Evolutionary conservation across 768 basidiomycete species (phyloP).

Genomic region (Panellus pusillus): DNA sequence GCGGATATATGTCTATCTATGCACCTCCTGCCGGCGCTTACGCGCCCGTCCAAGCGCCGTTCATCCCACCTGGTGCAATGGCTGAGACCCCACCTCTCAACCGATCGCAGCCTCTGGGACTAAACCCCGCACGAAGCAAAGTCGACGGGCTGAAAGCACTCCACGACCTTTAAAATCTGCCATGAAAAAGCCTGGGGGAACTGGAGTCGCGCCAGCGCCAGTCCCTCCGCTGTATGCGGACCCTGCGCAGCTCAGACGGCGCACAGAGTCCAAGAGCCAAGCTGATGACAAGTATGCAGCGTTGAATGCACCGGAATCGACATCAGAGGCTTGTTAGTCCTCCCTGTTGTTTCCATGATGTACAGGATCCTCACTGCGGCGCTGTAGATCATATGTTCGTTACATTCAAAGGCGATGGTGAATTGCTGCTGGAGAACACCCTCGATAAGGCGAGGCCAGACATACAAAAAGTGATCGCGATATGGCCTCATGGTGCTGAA

Average conservation of each 20-base stretch:
- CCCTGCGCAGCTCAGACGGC: slow-evolving; percentile 35
- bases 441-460: slow-evolving; percentile 54
- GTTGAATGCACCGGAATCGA: slow-evolving; percentile 25
- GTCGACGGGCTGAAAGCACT: slow-evolving; percentile 24
- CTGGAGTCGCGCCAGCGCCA: slow-evolving; percentile 25
- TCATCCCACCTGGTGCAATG: slow-evolving; percentile 21
- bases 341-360: neutral
- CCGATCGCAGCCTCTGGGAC: slow-evolving; percentile 17
- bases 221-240: slow-evolving; percentile 19
- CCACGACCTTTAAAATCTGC: slow-evolving; percentile 52
- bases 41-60: slow-evolving; percentile 7
- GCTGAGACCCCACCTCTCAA: slow-evolving; percentile 11
- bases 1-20: slow-evolving; percentile 34
- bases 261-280: slow-evolving; percentile 42
- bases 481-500: slow-evolving; percentile 70
- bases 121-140: slow-evolving; percentile 19
- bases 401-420: slow-evolving; percentile 63
- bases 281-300: slow-evolving; percentile 21
- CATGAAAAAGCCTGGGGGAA: slow-evolving; percentile 46
- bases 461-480: slow-evolving; percentile 53
- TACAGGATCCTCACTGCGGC: slow-evolving; percentile 5
- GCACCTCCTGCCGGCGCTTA: slow-evolving; percentile 17
- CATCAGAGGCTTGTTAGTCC: slow-evolving; percentile 22
- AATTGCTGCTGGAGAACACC: slow-evolving; percentile 58
- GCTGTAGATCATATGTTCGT: slow-evolving; percentile 70